Conservation (phyloP, 1,139 yeast species). For the Debaryomyces singareniensis region DNA sequence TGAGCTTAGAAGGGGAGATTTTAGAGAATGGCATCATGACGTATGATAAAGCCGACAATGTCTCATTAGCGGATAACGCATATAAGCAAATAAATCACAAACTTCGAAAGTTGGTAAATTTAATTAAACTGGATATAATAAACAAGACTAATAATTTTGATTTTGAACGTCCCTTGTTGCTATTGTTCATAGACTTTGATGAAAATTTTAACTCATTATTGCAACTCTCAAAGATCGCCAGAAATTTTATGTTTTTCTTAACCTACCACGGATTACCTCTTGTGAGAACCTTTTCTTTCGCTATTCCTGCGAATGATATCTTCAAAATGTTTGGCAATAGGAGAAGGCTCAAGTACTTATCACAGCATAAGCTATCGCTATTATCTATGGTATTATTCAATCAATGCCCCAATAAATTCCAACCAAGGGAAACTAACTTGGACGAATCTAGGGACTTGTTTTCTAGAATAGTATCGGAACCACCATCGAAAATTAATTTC, state of each 20-base stretch:
- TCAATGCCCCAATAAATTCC: conserved; percentile 32
- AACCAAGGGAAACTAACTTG: conserved; percentile 4
- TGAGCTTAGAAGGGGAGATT: conserved; percentile 27
- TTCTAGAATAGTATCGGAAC: conserved; percentile 39
- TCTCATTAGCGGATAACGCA: conserved; percentile 18
- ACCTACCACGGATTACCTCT: conserved; percentile 36
- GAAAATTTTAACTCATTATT: conserved; percentile 39
- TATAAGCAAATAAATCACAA: conserved; percentile 26
- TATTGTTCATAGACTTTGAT: conserved; percentile 42
- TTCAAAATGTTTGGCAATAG: conserved; percentile 30
- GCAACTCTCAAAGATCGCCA: conserved; percentile 41
- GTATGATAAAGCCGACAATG: conserved; percentile 13
- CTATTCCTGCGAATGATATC: conserved; percentile 48
- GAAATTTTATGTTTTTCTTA: conserved; percentile 40
- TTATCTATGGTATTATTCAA: conserved; percentile 64
- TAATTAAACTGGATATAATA: conserved; percentile 33
- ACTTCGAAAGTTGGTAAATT: conserved; percentile 26
- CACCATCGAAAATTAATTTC: conserved; percentile 46
- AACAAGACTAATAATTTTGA: conserved; percentile 38
- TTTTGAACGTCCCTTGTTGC: conserved; percentile 40
- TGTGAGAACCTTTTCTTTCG: conserved; percentile 44
- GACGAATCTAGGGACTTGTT: conserved; percentile 18
- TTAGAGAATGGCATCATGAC: conserved; percentile 29
- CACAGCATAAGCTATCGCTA: conserved; percentile 42
- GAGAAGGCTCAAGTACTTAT: conserved; percentile 40